phyloP scores from a whole-genome alignment of 352 stramenopile genomes.

The Phytophthora kernoviae region DNA sequence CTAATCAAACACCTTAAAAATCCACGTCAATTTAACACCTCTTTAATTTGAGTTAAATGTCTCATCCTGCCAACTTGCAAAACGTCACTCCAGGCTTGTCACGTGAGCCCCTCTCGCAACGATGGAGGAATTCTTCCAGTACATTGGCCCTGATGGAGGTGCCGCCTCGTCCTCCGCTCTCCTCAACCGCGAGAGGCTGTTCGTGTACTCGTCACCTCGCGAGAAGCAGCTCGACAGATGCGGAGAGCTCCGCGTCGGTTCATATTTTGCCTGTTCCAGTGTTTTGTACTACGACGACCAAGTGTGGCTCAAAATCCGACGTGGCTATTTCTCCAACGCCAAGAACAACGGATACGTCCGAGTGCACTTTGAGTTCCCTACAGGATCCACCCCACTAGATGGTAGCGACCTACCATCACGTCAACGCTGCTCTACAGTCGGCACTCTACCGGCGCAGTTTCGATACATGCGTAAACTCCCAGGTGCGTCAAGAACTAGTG shows the following conservation, averaged over 20 bases:
- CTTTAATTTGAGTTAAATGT: constrained; percentile 17
- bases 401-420: constrained; percentile 32
- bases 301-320: constrained; percentile 81
- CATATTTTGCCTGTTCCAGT: constrained; percentile 71
- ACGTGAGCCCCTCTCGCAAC: too few relatives aligned
- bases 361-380: constrained; percentile 53
- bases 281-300: constrained; percentile 59
- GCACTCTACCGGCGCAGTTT: constrained; percentile 43
- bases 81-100: neutral
- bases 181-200: constrained; percentile 53
- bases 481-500: constrained; percentile 29
- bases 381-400: constrained; percentile 14
- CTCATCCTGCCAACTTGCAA: constrained; percentile 6
- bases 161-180: constrained; percentile 21
- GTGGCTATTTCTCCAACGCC: constrained; percentile 75
- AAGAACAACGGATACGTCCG: constrained; percentile 75
- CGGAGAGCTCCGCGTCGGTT: constrained; percentile 57
- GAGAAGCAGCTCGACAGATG: constrained; percentile 67
- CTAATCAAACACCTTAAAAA: constrained; percentile 6
- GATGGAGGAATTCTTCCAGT: constrained; percentile 84
- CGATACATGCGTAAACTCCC: constrained; percentile 57
- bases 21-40: neutral
- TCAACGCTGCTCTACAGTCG: constrained; percentile 29
- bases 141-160: constrained; percentile 44
- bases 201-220: constrained; percentile 65